phyloP scores from a whole-genome alignment of 2,329 filamentous ascomycete species.

The Pseudogymnoascus sp. region DNA sequence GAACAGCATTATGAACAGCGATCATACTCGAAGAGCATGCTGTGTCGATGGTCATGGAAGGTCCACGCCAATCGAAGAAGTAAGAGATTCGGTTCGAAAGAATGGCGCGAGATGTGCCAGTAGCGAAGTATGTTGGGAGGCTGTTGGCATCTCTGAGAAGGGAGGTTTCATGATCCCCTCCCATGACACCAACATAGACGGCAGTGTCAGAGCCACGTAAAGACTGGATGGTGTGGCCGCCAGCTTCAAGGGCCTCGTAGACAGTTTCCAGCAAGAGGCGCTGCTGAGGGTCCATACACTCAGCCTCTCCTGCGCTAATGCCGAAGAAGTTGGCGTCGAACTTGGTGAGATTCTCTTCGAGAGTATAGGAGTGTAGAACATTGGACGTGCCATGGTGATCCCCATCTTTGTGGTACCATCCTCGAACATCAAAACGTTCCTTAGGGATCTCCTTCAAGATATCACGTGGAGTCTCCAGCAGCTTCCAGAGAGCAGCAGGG shows the following conservation, averaged over 20 bases:
- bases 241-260: constrained; percentile 25
- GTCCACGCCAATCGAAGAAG: constrained; percentile 33
- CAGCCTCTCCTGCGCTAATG: constrained; percentile 14
- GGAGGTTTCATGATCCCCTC: background rate
- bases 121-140: constrained; percentile 28
- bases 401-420: constrained; percentile 8
- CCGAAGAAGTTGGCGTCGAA: constrained; percentile 21
- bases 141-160: constrained; percentile 28
- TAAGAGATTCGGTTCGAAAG: constrained; percentile 36
- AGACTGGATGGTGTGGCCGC: constrained; percentile 15
- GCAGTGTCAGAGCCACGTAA: constrained; percentile 9
- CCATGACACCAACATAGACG: background rate
- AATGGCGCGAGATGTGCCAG: constrained; percentile 29
- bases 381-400: background rate
- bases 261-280: constrained; percentile 23
- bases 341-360: constrained; percentile 14
- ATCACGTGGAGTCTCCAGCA: constrained; percentile 12
- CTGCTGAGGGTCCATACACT: constrained; percentile 29
- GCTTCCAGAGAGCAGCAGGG: constrained; percentile 12
- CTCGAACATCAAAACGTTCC: background rate
- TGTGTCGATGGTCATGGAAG: constrained; percentile 34
- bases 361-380: constrained; percentile 21
- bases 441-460: constrained; percentile 20
- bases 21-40: constrained; percentile 33
- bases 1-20: constrained; percentile 28